A percentile compares a stretch with the other conserved stretches of the same genome.
Conservation (phyloP, 345 rosid species). For the Viola odorata region DNA sequence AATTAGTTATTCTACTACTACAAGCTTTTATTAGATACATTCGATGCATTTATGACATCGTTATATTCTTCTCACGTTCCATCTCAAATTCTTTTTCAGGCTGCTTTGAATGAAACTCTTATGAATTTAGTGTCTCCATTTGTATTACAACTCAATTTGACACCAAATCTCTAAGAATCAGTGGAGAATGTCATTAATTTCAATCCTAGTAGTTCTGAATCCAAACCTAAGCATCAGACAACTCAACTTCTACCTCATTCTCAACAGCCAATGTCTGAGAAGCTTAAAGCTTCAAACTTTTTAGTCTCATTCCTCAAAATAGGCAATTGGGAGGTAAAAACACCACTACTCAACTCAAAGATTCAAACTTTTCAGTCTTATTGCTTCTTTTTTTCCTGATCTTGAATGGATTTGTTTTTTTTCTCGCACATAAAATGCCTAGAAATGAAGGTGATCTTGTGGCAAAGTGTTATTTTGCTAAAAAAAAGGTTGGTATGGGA, state of each 20-base stretch:
- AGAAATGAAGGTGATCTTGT: conserved; percentile 39
- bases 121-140: conserved; percentile 18
- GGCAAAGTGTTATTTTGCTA: conserved; percentile 58
- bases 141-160: not conserved
- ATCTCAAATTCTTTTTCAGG: conserved; percentile 3
- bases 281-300: conserved; percentile 38
- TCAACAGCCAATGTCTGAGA: conserved; percentile 16
- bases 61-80: not conserved
- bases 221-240: not conserved
- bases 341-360: not conserved
- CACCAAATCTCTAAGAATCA: conserved; percentile 1
- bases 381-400: not conserved
- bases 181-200: not conserved
- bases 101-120: conserved; percentile 6
- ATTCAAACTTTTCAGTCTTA: not conserved
- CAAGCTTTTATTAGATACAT: not conserved
- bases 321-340: conserved; percentile 43
- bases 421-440: conserved; percentile 23
- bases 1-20: not conserved
- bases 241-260: not conserved
- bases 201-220: not conserved
- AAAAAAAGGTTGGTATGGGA: conserved; percentile 63
- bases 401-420: not conserved
- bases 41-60: not conserved
- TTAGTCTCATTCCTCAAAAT: conserved; percentile 28